Evolutionary conservation across 2,329 filamentous ascomycete genomes (phyloP), one percentile per base, ranked within the genome.

Genomic region (Penicillium sp.): DNA sequence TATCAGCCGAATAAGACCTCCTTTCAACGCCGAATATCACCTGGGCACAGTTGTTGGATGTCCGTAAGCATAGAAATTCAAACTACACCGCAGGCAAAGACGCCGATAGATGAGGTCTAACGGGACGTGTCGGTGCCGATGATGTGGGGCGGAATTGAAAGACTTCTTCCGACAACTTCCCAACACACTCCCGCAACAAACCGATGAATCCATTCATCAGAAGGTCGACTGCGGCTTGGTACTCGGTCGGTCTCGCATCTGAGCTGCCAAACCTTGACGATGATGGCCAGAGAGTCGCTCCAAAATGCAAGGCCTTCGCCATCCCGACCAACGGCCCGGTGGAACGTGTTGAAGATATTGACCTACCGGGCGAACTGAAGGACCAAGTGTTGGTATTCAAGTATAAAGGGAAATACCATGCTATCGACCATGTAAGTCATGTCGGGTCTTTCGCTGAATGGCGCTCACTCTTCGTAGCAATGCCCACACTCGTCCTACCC

Each of bases 401-500:
- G 57, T 87, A 86, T 61, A 80, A 78, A 48, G 83, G 81, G 3
- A 84, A 81, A 55, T 77, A 89, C n/a, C 81, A 88, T 62, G 87
- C 87, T 0, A 75, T 89, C 21, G 85, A 89, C 54, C 86, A 89
- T 74, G 86, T 88, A 64, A 76, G 68, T 64, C 2, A 10, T 10
- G 8, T 7, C 24, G 3, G 0, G 5, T 0, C 27, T 40, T 1
- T 2, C 9, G 8, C 2, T 2, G 8, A 21, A 24, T 24, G n/a
- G 32, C 45, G 38, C 56, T 60, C 24, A 51, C 55, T 27, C 8
- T 24, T 29, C 22, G 27, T 55, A 87, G 84, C 77, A 80, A 77
- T 90, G 87, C 54, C 87, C 87, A 1, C 87, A 90, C 61, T 84
- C 82, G 1, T 81, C 85, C 0, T 89, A 82, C 53, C 86, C 87